phyloP scores from a whole-genome alignment of 2,329 filamentous ascomycete species.

The Tolypocladium pustulatum region DNA sequence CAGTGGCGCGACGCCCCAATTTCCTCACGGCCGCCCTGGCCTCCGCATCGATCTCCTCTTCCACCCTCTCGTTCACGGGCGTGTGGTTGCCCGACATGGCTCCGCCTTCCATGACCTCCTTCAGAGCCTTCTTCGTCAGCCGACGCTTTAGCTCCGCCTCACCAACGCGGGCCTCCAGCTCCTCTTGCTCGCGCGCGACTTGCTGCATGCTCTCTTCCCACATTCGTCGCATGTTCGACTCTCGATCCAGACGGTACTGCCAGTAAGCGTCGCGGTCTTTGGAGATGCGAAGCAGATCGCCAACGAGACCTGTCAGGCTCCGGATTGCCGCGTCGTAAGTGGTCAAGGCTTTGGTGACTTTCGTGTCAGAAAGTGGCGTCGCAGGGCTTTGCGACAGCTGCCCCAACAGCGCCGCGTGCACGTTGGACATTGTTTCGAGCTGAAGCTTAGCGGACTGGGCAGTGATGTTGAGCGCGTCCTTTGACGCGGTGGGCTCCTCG shows the following conservation, averaged over 20 bases:
- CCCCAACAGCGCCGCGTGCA: conserved; percentile 68
- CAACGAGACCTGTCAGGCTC: conserved; percentile 74
- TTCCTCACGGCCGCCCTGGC: conserved; percentile 28
- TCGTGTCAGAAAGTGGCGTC: conserved; percentile 64
- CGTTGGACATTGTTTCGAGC: conserved; percentile 77
- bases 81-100: conserved; percentile 22
- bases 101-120: conserved; percentile 63
- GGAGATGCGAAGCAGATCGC: conserved; percentile 83
- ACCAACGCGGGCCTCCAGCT: conserved; percentile 75
- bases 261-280: conserved; percentile 92
- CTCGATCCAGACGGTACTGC: conserved; percentile 88
- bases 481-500: conserved; percentile 63
- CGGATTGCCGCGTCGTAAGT: conserved; percentile 86
- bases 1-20: conserved; percentile 48
- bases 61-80: conserved; percentile 16
- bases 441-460: conserved; percentile 91
- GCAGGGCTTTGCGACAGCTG: conserved; percentile 58
- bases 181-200: conserved; percentile 89
- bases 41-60: conserved; percentile 19
- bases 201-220: conserved; percentile 99
- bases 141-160: conserved; percentile 86
- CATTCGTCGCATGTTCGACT: conserved; percentile 83
- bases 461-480: conserved; percentile 94
- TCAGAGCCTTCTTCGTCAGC: conserved; percentile 78
- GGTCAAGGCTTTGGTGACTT: conserved; percentile 63